Evolutionary conservation across 345 rosid species (phyloP).

Genomic region (Stellera chamaejasme): DNA sequence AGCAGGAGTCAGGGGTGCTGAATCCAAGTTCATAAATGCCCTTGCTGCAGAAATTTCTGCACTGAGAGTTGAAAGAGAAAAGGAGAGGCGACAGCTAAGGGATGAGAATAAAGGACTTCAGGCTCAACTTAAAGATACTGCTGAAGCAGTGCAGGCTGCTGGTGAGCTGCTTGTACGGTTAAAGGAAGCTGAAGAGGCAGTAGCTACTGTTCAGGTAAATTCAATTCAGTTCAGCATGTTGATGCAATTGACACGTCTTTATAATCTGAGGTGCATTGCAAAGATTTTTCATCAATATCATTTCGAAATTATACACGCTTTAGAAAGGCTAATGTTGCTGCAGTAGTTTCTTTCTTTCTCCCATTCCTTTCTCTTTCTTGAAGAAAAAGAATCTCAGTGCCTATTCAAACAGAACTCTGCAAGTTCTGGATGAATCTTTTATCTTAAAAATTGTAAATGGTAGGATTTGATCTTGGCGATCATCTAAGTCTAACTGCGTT

Average conservation of each 20-base stretch:
- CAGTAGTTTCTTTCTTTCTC: too few relatives aligned
- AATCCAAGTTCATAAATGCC: conserved; percentile 87
- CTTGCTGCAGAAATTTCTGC: conserved; percentile 93
- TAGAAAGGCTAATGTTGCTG: too few relatives aligned
- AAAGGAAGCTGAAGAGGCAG: conserved; percentile 92
- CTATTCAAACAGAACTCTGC: too few relatives aligned
- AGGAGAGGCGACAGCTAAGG: conserved; percentile 71
- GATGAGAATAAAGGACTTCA: conserved; percentile 88
- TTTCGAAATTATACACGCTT: too few relatives aligned
- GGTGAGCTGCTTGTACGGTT: conserved; percentile 93
- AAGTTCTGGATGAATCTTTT: too few relatives aligned
- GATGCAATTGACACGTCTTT: neutral
- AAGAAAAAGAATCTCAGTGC: too few relatives aligned
- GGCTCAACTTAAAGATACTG: conserved; percentile 86
- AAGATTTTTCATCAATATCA: neutral
- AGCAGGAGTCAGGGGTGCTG: conserved; percentile 91
- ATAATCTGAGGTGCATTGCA: neutral
- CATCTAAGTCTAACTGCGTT: too few relatives aligned
- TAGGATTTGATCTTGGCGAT: too few relatives aligned
- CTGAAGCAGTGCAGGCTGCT: conserved; percentile 97
- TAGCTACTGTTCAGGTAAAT: conserved; percentile 55
- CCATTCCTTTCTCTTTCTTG: too few relatives aligned
- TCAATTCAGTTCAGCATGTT: conserved; percentile 3
- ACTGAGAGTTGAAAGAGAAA: conserved; percentile 72
- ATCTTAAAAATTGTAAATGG: too few relatives aligned